A percentile compares a stretch with the other conserved stretches of the same genome.
phyloP scores from a whole-genome alignment of 441 rosid genomes.

The Populus hybrid region DNA sequence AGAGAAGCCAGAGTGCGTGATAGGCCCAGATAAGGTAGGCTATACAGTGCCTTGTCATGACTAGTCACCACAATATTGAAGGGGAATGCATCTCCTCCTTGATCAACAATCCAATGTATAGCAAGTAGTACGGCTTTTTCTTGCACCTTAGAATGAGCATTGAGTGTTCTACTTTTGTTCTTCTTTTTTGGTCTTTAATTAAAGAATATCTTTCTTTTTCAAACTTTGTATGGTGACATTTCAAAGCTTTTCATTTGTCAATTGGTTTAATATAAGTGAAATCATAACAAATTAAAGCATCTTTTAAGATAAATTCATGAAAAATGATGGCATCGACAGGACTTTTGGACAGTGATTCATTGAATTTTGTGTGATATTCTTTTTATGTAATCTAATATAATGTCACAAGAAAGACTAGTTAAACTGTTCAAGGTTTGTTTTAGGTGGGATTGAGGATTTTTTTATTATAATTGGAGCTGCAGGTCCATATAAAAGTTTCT shows the following conservation, averaged over 20 bases:
- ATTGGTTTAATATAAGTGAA: neutral
- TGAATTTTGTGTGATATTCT: neutral
- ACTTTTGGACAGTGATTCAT: neutral
- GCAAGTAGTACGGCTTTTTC: neutral
- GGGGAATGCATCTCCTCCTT: neutral
- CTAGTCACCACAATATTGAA: neutral
- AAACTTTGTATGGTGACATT: neutral
- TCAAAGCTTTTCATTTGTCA: neutral
- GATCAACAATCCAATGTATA: neutral
- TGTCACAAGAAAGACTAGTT: neutral
- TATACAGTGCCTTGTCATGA: neutral
- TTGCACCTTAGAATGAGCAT: neutral
- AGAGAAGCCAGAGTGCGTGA: too few species aligned
- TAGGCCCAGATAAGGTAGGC: too few species aligned
- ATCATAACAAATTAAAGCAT: neutral
- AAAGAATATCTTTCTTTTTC: neutral
- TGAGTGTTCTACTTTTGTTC: neutral
- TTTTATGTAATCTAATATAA: neutral
- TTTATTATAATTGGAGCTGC: neutral
- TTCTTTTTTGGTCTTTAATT: neutral
- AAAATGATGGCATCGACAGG: neutral
- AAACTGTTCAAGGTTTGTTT: neutral
- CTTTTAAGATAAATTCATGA: neutral
- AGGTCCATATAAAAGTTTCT: too few species aligned
- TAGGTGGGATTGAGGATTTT: neutral